Evolutionary conservation across 148 eudicot genomes (phyloP), one percentile per base, ranked within the genome.

Genomic region (Heliosperma pusillum): DNA sequence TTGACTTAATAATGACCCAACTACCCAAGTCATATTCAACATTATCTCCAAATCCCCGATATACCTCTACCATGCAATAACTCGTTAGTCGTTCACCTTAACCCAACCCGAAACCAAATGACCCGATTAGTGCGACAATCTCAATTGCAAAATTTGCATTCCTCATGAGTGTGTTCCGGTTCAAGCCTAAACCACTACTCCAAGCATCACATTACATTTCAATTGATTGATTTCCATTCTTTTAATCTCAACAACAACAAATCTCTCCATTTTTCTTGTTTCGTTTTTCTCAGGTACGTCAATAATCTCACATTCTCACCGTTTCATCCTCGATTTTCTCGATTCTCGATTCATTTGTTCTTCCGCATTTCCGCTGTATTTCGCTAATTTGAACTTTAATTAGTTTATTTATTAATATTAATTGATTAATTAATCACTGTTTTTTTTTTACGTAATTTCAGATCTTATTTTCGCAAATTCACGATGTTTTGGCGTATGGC

Each of bases 401-500:
- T 36, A 36, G 7, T 36, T 6, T 24, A 33, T 45, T 57, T 16
- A 30, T 40, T 62, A 45, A 40, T 12, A 29, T 63, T 77, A 36
- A 36, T 36, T 36, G 5, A 13, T 45, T 45, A 10, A 15, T 47
- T 47, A 47, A 47, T 47, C 53, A 47, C 10, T 47, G 53, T 0
- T 47, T 47, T 47, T 47, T 47, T 45, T 66, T 67, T 25, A 6
- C 53, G 22, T 27, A 26, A 52, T 50, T 63, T 68, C 72, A 79
- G 89, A 84, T 86, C 89, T 76, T 80, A 69, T 42, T 65, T 72
- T 63, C 59, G 36, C 19, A 53, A 47, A 72, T 80, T 84, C 81
- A 83, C 76, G 57, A 92, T 92, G 97, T 92, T 92, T 83, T 92
- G 97, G 97, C 95, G 96, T 76, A 92, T 92, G 97, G 88, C 97